phyloP scores from a whole-genome alignment of 306 rosid genomes.

The Cucurbita ficifolia region DNA sequence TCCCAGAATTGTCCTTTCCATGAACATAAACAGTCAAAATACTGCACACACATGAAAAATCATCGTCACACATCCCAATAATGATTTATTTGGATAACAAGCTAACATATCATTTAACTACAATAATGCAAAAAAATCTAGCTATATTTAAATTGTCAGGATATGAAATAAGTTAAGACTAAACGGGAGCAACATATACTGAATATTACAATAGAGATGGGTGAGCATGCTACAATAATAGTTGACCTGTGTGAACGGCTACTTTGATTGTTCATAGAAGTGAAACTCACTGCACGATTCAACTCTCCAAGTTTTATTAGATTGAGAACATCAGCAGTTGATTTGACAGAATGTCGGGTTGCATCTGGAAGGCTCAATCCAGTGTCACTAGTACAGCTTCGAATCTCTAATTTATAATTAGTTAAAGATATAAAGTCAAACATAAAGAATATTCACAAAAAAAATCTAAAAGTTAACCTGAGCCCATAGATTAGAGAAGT shows the following conservation, averaged over 20 bases:
- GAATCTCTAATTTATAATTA: conserved; percentile 55
- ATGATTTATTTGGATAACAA: not conserved
- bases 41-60: conserved; percentile 27
- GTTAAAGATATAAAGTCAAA: conserved; percentile 19
- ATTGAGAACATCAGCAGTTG: conserved; percentile 57
- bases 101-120: not conserved
- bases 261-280: conserved; percentile 65
- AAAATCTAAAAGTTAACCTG: not conserved
- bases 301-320: conserved; percentile 72
- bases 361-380: conserved; percentile 88
- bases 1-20: conserved; percentile 66
- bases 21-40: conserved; percentile 79
- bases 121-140: not conserved
- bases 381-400: conserved; percentile 50
- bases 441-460: not conserved
- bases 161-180: not conserved
- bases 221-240: not conserved
- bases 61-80: conserved; percentile 1
- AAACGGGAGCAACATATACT: not conserved
- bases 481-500: not conserved
- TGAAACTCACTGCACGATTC: conserved; percentile 69
- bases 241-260: conserved; percentile 90
- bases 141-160: not conserved
- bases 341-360: conserved; percentile 45
- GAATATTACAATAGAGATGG: not conserved